Conservation (phyloP, 768 basidiomycete species). For the Crassisporium funariophilum region DNA sequence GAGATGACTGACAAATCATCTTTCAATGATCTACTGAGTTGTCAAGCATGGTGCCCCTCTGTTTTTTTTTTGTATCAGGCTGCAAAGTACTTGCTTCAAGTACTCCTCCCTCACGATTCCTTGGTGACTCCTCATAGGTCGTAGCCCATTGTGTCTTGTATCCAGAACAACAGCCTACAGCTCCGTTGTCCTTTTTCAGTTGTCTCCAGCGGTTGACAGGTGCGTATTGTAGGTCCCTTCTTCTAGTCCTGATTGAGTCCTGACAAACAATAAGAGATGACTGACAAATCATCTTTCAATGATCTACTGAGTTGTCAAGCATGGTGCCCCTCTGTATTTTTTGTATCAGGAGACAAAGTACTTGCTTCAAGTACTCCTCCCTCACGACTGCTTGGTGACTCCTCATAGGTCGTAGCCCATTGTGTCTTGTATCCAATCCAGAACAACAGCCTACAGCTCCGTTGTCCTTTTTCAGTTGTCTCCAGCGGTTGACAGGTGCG, state of each 20-base stretch:
- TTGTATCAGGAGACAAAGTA: conserved; percentile 41
- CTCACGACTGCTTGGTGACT: background rate
- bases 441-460: conserved; percentile 14
- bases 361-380: too few relatives aligned
- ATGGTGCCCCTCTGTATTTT: conserved; percentile 33
- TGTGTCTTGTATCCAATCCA: too few relatives aligned
- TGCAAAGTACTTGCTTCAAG: too few relatives aligned
- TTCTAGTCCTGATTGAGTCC: too few relatives aligned
- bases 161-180: conserved; percentile 11
- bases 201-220: conserved; percentile 24
- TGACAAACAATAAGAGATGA: conserved; percentile 38
- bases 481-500: conserved; percentile 27
- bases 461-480: conserved; percentile 24
- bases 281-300: conserved; percentile 28
- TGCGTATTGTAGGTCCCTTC: conserved; percentile 27
- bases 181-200: conserved; percentile 22
- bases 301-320: conserved; percentile 33
- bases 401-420: too few relatives aligned
- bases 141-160: conserved; percentile 8
- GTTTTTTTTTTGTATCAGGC: conserved; percentile 40
- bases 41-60: conserved; percentile 28
- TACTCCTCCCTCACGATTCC: background rate
- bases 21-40: conserved; percentile 36
- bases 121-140: too few relatives aligned
- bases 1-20: conserved; percentile 23